Base-by-base conservation (phyloP, 192 early-diverging fungal genomes). In the Phycomyces nitens region DNA sequence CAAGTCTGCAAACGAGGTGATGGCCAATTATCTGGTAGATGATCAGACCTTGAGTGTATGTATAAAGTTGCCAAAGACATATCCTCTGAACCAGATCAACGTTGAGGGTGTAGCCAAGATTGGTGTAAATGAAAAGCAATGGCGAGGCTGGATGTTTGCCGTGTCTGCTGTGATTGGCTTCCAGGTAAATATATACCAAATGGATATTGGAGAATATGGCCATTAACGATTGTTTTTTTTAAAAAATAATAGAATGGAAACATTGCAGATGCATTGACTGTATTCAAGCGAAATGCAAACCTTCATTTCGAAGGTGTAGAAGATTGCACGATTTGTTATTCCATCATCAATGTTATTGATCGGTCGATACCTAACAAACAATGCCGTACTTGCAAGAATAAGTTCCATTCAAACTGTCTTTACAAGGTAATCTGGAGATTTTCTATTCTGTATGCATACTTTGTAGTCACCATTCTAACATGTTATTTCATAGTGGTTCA, bases 291-390 rank as follows among this genome's bases (percentile, higher is more conserved):
- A 59, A 99, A 99, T 69, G 84, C 95, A 20, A 78, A 80, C n/a
- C 75, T 94, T 40, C 94, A 96, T 69, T 97, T 98, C 78, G 88
- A 92, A 41, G 97, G 95, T n/a, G 88, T 95, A 38, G 96, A 97
- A 66, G 95, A 97, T 70, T 99, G 96, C 68, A 86, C 91, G 1
- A 98, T 99, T 68, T 98, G 96, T 78, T 99, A 98, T 70, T 97
- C 94, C 22, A 88, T 97, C 51, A 92, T 99, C 16, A 90, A 93
- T 39, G 82, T 92, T 3, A 78, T 90, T 58, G 95, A 97, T 74
- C 80, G 88, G 56, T 85, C 88, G 15, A 69, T 97, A 55, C 97
- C 97, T 8, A 89, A 73, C 56, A 94, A 94, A 75, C 85, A 86
- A 49, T 99, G 97, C 77, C 76, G 80, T 43, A 96, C 94, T 0